A percentile compares a stretch with the other conserved stretches of the same genome.
Evolutionary conservation across 441 rosid genomes (phyloP).

Genomic region (Cnidoscolus chayamansa): DNA sequence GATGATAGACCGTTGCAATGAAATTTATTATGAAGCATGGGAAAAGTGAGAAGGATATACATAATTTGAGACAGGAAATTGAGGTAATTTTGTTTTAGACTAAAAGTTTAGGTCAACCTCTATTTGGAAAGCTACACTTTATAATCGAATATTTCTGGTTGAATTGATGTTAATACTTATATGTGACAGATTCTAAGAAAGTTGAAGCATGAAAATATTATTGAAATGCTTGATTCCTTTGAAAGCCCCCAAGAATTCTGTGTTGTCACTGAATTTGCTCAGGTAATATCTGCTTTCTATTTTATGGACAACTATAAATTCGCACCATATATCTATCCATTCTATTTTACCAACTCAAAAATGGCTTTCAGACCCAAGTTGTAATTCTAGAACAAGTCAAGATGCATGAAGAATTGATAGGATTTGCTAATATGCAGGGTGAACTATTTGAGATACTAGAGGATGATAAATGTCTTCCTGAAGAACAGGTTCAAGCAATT

Average conservation of each 20-base stretch:
- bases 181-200: constrained; percentile 79
- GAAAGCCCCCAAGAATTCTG: constrained; percentile 94
- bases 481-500: constrained; percentile 96
- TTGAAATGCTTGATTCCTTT: constrained; percentile 94
- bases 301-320: background rate
- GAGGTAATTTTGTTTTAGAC: constrained; percentile 47
- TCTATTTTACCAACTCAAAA: background rate
- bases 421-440: constrained; percentile 49
- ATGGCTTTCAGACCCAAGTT: background rate
- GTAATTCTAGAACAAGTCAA: background rate
- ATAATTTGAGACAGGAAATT: constrained; percentile 88
- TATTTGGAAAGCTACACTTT: background rate
- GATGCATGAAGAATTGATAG: constrained; percentile 18
- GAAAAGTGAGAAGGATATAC: constrained; percentile 88
- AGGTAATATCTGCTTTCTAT: constrained; percentile 41
- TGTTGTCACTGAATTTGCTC: constrained; percentile 97
- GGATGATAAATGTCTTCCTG: constrained; percentile 97
- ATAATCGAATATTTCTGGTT: background rate
- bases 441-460: constrained; percentile 94
- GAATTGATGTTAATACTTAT: constrained; percentile 7
- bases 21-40: constrained; percentile 96
- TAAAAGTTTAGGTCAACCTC: background rate
- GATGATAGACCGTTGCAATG: constrained; percentile 87
- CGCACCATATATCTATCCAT: background rate
- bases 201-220: constrained; percentile 94